Base-by-base conservation (phyloP, 495 filamentous ascomycete genomes). In the Trichocladium antarcticum region DNA sequence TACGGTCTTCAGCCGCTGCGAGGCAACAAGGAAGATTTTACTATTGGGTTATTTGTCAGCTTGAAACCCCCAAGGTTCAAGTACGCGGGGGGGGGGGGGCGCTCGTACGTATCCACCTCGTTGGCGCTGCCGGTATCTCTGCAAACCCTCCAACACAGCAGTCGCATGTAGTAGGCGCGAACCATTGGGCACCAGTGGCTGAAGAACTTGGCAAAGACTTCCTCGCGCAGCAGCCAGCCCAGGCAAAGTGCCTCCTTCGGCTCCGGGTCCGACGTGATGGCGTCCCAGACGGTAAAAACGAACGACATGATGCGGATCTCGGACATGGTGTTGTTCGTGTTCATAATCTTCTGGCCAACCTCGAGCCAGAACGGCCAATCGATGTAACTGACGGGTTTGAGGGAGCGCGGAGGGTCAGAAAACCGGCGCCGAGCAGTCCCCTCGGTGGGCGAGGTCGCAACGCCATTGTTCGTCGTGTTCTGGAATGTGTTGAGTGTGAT, bases 141-240 rank as follows among this genome's bases (percentile, higher is more conserved):
- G 48, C 82, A 92, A 11, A 97, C 59, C 34, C 93, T 81, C 92
- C 92, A 98, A 67, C 89, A 95, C 14, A 95, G 63, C 31, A 98
- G 63, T 32, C 92, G 87, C 80, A 95, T 92, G 60, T 82, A 97
- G 65, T 97, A 98, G 15, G 89, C 85, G 51, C 92, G 78, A 22
- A 95, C 89, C 92, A 98, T 96, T 1, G 92, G 92, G 66, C 90
- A 96, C 92, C 92, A 98, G 61, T 96, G 88, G 60, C 82, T 89
- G 68, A 98, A 98, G 54, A 88, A 80, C 48, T 78, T 80, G 41
- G 86, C 80, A 63, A 96, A 97, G 14, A 82, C 71, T 34, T 83
- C 74, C 51, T 84, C 81, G 20, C 80, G 74, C n/a, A 98, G 60
- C 27, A 98, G 68, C 74, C 93, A 93, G 15, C 81, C 81, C 2